A percentile compares a stretch with the other conserved stretches of the same genome.
phyloP scores from a whole-genome alignment of 2,329 filamentous ascomycete genomes.

The Alternaria angustiovoidea region DNA sequence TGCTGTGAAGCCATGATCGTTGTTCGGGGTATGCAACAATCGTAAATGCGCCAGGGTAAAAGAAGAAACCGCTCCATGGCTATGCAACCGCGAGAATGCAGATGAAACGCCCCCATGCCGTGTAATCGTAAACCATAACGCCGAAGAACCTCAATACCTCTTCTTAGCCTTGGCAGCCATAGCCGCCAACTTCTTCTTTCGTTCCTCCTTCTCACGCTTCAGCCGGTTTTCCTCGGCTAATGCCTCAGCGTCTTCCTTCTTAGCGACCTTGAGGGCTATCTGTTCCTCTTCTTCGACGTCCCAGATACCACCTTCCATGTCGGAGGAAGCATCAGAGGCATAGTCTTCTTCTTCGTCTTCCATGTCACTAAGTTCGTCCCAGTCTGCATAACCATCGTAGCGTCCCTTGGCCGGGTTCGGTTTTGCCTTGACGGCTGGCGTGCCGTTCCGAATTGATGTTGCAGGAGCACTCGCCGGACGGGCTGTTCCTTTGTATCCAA shows the following conservation, averaged over 20 bases:
- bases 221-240: slow-evolving; percentile 62
- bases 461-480: slow-evolving; percentile 33
- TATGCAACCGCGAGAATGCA: slow-evolving; percentile 42
- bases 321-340: slow-evolving; percentile 72
- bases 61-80: slow-evolving; percentile 38
- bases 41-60: slow-evolving; percentile 30
- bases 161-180: slow-evolving; percentile 44
- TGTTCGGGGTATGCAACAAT: slow-evolving; percentile 26
- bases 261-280: slow-evolving; percentile 67
- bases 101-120: slow-evolving; percentile 37
- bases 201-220: slow-evolving; percentile 47
- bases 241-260: slow-evolving; percentile 72
- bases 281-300: slow-evolving; percentile 78
- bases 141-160: slow-evolving; percentile 37
- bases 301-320: slow-evolving; percentile 79
- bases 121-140: slow-evolving; percentile 39
- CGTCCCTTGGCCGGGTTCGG: slow-evolving; percentile 43
- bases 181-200: slow-evolving; percentile 43
- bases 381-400: slow-evolving; percentile 49
- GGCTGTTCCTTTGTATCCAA: slow-evolving; percentile 51
- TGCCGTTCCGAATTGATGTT: slow-evolving; percentile 35
- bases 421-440: slow-evolving; percentile 41
- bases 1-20: slow-evolving; percentile 29
- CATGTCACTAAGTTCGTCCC: slow-evolving; percentile 52
- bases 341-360: slow-evolving; percentile 70